Percentiles rank a stretch among this genome's conserved stretches.
Conservation (phyloP, 2,329 filamentous ascomycete genomes). For the Colletotrichum navitas region DNA sequence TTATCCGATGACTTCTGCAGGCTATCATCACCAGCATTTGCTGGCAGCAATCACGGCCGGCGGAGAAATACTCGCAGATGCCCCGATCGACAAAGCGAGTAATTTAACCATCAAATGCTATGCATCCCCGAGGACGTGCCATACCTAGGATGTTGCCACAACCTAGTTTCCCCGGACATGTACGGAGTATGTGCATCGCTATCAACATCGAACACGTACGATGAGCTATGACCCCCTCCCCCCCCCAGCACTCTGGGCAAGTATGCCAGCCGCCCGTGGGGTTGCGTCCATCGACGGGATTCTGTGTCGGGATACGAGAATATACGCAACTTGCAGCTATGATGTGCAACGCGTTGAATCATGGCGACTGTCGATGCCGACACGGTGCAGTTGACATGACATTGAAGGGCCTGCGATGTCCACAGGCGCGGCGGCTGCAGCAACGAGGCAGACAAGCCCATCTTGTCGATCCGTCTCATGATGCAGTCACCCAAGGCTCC, state of each 20-base stretch:
- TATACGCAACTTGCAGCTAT: constrained; percentile 24
- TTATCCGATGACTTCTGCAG: not conserved
- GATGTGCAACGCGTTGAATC: not conserved
- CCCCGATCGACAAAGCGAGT: not conserved
- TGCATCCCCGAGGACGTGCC: not conserved
- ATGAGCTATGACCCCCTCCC: constrained; percentile 35
- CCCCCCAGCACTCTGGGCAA: constrained; percentile 14
- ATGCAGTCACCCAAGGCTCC: not conserved
- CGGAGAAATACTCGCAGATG: constrained; percentile 4
- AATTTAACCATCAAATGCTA: not conserved
- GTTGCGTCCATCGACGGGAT: constrained; percentile 44
- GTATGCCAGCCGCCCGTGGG: constrained; percentile 37
- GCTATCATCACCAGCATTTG: not conserved
- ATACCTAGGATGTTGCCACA: not conserved
- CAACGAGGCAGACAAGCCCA: not conserved
- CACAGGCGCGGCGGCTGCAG: not conserved
- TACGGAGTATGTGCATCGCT: no score
- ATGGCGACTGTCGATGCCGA: constrained; percentile 12
- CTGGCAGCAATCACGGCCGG: not conserved
- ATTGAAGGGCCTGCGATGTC: not conserved
- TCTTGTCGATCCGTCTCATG: constrained; percentile 10
- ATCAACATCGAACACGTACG: constrained; percentile 47
- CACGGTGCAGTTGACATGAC: not conserved
- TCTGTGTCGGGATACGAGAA: constrained; percentile 31
- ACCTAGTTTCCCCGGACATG: constrained; percentile 15